These are phyloP conservation scores for Candida xiaguanensis DNA, from an alignment of 805 yeast genomes.

Conservation along the genomic window DNA sequence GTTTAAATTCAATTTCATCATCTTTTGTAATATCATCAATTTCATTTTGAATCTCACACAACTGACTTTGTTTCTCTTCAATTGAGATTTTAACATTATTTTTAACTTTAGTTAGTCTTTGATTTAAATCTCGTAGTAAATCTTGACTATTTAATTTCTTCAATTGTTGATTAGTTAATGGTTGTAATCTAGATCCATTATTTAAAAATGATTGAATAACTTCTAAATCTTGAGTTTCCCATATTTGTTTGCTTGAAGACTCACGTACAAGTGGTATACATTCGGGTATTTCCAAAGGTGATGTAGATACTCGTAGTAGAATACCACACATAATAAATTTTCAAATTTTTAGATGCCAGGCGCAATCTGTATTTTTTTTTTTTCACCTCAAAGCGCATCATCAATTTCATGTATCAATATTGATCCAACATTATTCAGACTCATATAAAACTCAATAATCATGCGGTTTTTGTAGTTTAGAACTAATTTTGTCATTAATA, in stretches of 20 bases:
- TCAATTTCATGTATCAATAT: no score
- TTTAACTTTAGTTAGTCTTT: slow-evolving; percentile 19
- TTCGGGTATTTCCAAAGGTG: slow-evolving; percentile 3
- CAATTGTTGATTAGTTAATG: slow-evolving; percentile 15
- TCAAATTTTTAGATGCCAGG: neutral
- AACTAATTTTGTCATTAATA: no score
- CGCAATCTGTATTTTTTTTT: no score
- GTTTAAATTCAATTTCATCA: slow-evolving; percentile 1
- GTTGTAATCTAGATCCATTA: slow-evolving; percentile 6
- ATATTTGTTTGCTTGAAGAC: neutral
- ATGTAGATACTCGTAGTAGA: slow-evolving; percentile 28
- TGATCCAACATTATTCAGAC: neutral
- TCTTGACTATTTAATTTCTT: slow-evolving; percentile 27
- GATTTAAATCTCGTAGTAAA: slow-evolving; percentile 23
- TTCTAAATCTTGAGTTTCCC: slow-evolving; percentile 9
- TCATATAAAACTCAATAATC: no score
- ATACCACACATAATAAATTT: slow-evolving; percentile 53
- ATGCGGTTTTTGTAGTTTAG: no score
- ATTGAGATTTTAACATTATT: slow-evolving; percentile 25
- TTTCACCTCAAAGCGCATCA: no score
- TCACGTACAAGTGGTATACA: slow-evolving; percentile 4
- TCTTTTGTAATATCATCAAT: slow-evolving; percentile 13
- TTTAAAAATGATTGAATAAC: slow-evolving; percentile 6
- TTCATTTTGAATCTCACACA: slow-evolving; percentile 12
- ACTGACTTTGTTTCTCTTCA: slow-evolving; percentile 11